Evolutionary conservation across 164 flowering plant genomes (phyloP), one percentile per base, ranked within the genome.

Genomic region (Saururus chinensis): DNA sequence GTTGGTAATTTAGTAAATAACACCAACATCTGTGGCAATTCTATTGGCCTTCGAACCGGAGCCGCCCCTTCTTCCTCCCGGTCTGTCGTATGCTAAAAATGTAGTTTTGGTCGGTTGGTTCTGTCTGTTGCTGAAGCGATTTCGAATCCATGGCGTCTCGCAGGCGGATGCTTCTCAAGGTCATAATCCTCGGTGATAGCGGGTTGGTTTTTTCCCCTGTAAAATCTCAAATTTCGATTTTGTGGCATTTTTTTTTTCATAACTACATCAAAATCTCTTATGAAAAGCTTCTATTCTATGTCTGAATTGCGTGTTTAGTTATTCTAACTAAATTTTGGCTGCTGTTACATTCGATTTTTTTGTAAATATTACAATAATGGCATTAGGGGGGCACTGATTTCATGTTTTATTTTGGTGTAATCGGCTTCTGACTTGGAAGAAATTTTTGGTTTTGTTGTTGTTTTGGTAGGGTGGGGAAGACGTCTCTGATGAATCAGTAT

Each of bases 401-500:
- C 1, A 7, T 11, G 25, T 12, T 23, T 24, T 23, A 23, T 24
- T 53, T 55, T 55, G 35, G 6, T 45, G 37, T 55, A 52, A 42
- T 55, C 16, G 21, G 23, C 25, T 58, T 37, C 48, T 40, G 9
- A 57, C 57, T 26, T 57, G 37, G 21, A 1, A 6, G 9, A 30
- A 9, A 59, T 51, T 16, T 37, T 10, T n/a, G 35, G 25, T 52
- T 56, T 19, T 59, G 17, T 37, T 62, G 60, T 37, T 23, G 40
- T 20, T 64, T 64, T 72, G 59, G 49, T 76, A 86, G 92, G 79
- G 92, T 86, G 23, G 92, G 92, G 57, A 86, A 86, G 83, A 86
- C 92, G n/a, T 86, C 92, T 65, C 70, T 86, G 68, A 86, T 86
- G 92, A 86, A 86, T 70, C 92, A 86, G 92, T 86, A 86, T 70